Percentiles rank a stretch among this genome's conserved stretches.
These are phyloP conservation scores for Pholiota molesta DNA, from an alignment of 768 basidiomycete species.

Conservation along the genomic window DNA sequence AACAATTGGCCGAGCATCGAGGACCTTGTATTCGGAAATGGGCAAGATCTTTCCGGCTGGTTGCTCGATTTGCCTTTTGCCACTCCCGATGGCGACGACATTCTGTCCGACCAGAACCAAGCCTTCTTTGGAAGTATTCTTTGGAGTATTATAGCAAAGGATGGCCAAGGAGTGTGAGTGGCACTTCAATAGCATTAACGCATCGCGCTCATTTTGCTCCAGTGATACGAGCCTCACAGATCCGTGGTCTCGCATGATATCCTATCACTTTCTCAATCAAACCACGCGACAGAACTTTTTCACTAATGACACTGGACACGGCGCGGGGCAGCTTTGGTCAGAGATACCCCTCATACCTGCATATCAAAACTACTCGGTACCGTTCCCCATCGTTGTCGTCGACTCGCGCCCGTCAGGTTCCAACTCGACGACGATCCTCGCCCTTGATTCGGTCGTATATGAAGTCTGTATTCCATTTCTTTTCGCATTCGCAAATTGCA, in stretches of 20 bases:
- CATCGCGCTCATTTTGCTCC: background rate
- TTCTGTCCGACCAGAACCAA: slow-evolving; percentile 50
- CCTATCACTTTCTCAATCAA: slow-evolving; percentile 75
- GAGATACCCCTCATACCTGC: slow-evolving; percentile 51
- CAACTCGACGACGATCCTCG: slow-evolving; percentile 41
- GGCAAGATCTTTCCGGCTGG: slow-evolving; percentile 51
- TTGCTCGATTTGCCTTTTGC: slow-evolving; percentile 57
- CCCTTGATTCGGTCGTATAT: slow-evolving; percentile 53
- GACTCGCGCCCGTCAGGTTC: slow-evolving; percentile 54
- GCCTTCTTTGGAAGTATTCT: slow-evolving; percentile 57
- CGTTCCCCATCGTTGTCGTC: slow-evolving; percentile 69
- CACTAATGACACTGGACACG: slow-evolving; percentile 59
- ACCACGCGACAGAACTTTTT: slow-evolving; percentile 63
- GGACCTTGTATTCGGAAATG: slow-evolving; percentile 64
- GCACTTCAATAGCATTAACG: background rate
- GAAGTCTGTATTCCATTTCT: slow-evolving; percentile 41
- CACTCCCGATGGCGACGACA: slow-evolving; percentile 52
- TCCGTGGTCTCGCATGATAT: slow-evolving; percentile 64
- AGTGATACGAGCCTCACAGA: slow-evolving; percentile 71
- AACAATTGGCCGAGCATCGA: slow-evolving; percentile 64
- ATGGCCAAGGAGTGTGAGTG: slow-evolving; percentile 53
- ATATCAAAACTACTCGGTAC: slow-evolving; percentile 52
- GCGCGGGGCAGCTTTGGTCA: slow-evolving; percentile 77
- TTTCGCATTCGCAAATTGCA: background rate
- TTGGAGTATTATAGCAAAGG: slow-evolving; percentile 59